Percentiles rank a stretch among this genome's conserved stretches.
These are phyloP conservation scores for Paramecium sonneborni DNA, from an alignment of 73 alveolate species.

Conservation along the genomic window DNA sequence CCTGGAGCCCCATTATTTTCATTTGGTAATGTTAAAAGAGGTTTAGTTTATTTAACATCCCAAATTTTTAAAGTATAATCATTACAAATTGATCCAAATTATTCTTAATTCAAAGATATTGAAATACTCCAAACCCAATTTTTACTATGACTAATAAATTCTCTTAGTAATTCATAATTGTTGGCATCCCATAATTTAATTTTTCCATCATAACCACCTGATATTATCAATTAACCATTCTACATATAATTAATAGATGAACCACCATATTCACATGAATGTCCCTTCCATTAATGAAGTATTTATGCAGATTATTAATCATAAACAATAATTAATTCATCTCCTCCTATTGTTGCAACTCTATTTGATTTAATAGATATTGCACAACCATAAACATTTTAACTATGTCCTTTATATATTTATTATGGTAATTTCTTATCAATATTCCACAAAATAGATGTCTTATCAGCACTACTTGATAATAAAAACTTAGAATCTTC, in stretches of 20 bases:
- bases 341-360: background rate
- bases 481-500: background rate
- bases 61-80: constrained; percentile 91
- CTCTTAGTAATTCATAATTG: background rate
- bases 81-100: constrained; percentile 88
- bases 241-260: background rate
- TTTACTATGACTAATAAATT: background rate
- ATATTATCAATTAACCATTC: background rate
- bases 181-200: background rate
- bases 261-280: background rate
- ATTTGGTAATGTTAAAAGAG: background rate
- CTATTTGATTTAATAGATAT: background rate
- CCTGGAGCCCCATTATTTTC: background rate
- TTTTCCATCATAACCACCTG: background rate
- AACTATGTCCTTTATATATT: background rate
- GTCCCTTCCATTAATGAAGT: background rate
- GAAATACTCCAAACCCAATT: background rate
- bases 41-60: no score
- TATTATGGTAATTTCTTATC: background rate
- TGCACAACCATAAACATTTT: background rate
- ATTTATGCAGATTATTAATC: background rate
- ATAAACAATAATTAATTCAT: background rate
- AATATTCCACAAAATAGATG: background rate
- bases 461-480: background rate
- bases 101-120: constrained; percentile 89